A percentile compares a stretch with the other conserved stretches of the same genome.
phyloP scores from a whole-genome alignment of 129 eudicot species.

The Flaveria ramosissima region DNA sequence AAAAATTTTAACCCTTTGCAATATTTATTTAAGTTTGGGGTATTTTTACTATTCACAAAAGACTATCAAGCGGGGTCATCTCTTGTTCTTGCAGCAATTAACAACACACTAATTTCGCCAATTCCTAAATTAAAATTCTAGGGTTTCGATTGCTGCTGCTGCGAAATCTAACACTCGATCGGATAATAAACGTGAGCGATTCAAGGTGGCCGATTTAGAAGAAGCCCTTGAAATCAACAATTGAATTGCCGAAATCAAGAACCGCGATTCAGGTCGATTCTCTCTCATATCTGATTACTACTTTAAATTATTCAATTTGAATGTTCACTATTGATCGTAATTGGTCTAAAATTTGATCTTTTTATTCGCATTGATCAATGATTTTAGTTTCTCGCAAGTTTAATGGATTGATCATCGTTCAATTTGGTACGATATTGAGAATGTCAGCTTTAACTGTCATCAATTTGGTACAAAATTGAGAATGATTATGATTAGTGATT shows the following conservation, averaged over 20 bases:
- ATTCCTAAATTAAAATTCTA: constrained; percentile 39
- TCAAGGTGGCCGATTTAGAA: background rate
- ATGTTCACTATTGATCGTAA: constrained; percentile 15
- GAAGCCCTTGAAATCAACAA: constrained; percentile 25
- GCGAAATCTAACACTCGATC: constrained; percentile 16
- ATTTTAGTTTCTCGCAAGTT: constrained; percentile 15
- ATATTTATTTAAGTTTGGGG: constrained; percentile 19
- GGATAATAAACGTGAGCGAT: constrained; percentile 6
- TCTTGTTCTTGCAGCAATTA: constrained; percentile 33
- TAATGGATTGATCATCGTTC: constrained; percentile 3
- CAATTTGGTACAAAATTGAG: constrained; percentile 6
- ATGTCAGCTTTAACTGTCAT: too few relatives aligned
- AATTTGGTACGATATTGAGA: background rate
- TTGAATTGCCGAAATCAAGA: constrained; percentile 29
- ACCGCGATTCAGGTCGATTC: constrained; percentile 41
- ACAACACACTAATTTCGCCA: background rate
- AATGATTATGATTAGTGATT: background rate
- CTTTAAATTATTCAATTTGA: constrained; percentile 20
- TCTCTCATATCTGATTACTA: constrained; percentile 17
- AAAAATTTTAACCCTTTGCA: background rate
- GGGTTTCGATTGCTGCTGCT: constrained; percentile 30
- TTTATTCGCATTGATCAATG: constrained; percentile 9
- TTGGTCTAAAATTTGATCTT: background rate
- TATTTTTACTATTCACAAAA: background rate
- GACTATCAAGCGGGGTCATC: constrained; percentile 27